phyloP scores from a whole-genome alignment of 2,329 filamentous ascomycete species.

The Rachicladosporium sp. region DNA sequence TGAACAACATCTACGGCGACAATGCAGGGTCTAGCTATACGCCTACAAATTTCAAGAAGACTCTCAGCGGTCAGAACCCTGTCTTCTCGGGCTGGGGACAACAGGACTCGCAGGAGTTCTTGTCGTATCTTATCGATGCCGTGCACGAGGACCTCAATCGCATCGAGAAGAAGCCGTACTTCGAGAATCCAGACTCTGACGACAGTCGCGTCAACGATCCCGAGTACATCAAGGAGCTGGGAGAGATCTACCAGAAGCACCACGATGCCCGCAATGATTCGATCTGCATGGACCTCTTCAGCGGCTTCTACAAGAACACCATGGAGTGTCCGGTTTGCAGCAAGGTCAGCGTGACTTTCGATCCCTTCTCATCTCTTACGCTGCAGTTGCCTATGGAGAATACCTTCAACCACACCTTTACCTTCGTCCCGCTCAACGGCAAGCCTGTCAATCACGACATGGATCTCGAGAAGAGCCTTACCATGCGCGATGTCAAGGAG shows the following conservation, averaged over 20 bases:
- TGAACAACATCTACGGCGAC: slow-evolving; percentile 68
- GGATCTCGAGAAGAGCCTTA: slow-evolving; percentile 67
- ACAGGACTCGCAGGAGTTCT: slow-evolving; percentile 93
- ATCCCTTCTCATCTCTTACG: slow-evolving; percentile 91
- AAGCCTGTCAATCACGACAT: slow-evolving; percentile 59
- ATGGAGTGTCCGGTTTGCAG: slow-evolving; percentile 80
- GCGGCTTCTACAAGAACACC: slow-evolving; percentile 96
- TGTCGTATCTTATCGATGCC: slow-evolving; percentile 87
- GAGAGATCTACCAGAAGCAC: slow-evolving; percentile 79
- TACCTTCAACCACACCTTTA: slow-evolving; percentile 62
- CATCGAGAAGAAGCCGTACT: slow-evolving; percentile 90
- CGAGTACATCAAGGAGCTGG: slow-evolving; percentile 69
- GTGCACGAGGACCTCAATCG: slow-evolving; percentile 92
- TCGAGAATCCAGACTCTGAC: slow-evolving; percentile 93
- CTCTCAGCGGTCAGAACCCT: slow-evolving; percentile 67
- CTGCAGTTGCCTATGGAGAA: slow-evolving; percentile 80
- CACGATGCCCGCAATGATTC: slow-evolving; percentile 90
- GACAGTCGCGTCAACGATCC: slow-evolving; percentile 86
- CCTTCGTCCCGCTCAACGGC: slow-evolving; percentile 65
- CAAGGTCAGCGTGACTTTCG: slow-evolving; percentile 97
- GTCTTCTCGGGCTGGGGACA: slow-evolving; percentile 91
- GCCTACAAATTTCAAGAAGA: slow-evolving; percentile 70
- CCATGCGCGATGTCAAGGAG: slow-evolving; percentile 56
- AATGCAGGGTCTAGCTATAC: slow-evolving; percentile 54
- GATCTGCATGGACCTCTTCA: slow-evolving; percentile 88